Evolutionary conservation across 441 rosid genomes (phyloP), one percentile per base, ranked within the genome.

Genomic region (Aleurites moluccanus): DNA sequence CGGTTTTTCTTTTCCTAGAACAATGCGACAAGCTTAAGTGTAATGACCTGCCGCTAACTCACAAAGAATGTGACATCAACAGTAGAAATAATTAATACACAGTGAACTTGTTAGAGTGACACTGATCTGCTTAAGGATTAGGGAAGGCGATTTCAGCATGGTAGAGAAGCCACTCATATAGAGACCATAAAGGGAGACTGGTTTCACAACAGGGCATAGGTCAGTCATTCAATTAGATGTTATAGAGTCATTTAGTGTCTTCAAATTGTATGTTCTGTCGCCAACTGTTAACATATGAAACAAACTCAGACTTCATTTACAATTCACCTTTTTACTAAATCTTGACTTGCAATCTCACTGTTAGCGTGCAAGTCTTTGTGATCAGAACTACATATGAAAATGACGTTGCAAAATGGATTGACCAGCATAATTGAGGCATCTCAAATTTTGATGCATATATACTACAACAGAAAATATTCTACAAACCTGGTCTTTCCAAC

Each of bases 401-500:
- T 63, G 44, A 79, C 64, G 75, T 80, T 64, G 70, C 69, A 66
- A 81, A 75, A 82, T 35, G 71, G 79, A 78, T 50, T 70, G 72
- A 64, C 70, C 68, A 62, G 75, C 28, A 71, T 53, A 75, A 77
- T 38, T 40, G 59, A 70, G 62, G 70, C 75, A 80, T 70, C 86
- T 78, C 63, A 59, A 70, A 71, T 69, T 74, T 74, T n/a, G 55
- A 79, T 70, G 75, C 71, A 73, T 52, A 77, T 59, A 75, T 74
- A 53, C 80, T 85, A 76, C 83, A 78, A 61, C 66, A 73, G 62
- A 53, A 84, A 78, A 74, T 7, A 73, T 49, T 64, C 90, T 83
- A 84, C 86, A 80, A 84, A 82, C 84, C 89, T 81, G 86, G 79
- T 70, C 84, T 81, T 66, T 79, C 81, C 67, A 74, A 72, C 45